Conservation (phyloP, 257 asterid genomes). For the Fraxinus anomala region DNA sequence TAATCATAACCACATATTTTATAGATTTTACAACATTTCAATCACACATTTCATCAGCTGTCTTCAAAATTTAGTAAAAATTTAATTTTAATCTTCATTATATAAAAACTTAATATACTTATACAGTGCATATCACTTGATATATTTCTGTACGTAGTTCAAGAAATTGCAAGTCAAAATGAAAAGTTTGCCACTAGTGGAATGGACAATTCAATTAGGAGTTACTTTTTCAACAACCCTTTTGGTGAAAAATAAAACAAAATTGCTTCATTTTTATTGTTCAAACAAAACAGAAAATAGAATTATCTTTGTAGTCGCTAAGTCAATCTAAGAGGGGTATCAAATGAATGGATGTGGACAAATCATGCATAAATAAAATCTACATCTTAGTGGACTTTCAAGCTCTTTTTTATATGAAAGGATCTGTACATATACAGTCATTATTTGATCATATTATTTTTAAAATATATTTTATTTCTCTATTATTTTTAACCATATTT, state of each 20-base stretch:
- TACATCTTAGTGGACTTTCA: not conserved
- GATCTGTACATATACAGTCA: no score
- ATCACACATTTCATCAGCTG: no score
- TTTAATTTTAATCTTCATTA: no score
- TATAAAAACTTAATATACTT: not conserved
- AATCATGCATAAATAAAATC: slow-evolving; percentile 4
- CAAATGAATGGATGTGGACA: not conserved
- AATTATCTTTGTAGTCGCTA: not conserved
- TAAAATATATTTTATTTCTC: no score
- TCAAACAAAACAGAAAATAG: not conserved
- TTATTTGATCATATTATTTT: no score
- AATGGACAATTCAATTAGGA: not conserved
- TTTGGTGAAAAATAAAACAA: not conserved
- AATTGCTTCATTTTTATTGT: not conserved
- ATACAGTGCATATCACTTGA: not conserved
- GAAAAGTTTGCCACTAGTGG: not conserved
- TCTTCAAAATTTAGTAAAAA: no score
- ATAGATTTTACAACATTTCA: no score
- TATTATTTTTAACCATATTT: no score
- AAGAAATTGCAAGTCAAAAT: not conserved
- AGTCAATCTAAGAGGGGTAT: slow-evolving; percentile 19
- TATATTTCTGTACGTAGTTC: not conserved
- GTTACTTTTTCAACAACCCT: not conserved
- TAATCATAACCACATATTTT: no score
- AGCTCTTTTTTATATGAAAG: not conserved